phyloP scores from a whole-genome alignment of 1,139 yeast genomes.

The Geotrichum siamense region DNA sequence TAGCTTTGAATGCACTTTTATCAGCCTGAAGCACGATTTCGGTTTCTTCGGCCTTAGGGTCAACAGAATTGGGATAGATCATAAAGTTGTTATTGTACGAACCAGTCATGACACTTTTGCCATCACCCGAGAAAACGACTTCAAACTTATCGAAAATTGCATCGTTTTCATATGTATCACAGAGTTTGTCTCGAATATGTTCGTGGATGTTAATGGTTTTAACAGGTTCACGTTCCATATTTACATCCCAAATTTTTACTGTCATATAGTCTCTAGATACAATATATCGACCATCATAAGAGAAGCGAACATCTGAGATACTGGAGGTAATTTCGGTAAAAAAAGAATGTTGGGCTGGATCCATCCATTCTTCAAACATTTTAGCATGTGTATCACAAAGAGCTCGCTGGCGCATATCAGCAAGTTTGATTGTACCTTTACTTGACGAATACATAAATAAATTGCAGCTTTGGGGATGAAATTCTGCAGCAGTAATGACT shows the following conservation, averaged over 20 bases:
- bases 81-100: conserved; percentile 94
- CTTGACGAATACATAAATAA: conserved; percentile 94
- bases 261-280: conserved; percentile 96
- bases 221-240: conserved; percentile 92
- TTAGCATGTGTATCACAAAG: conserved; percentile 88
- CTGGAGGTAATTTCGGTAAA: conserved; percentile 96
- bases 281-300: conserved; percentile 87
- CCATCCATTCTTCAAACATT: conserved; percentile 84
- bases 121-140: conserved; percentile 91
- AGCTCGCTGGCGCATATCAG: conserved; percentile 95
- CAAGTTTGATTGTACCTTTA: conserved; percentile 90
- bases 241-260: conserved; percentile 93
- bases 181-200: conserved; percentile 82
- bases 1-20: conserved; percentile 87
- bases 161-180: conserved; percentile 97
- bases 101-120: conserved; percentile 90
- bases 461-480: conserved; percentile 90
- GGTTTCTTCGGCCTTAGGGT: conserved; percentile 49
- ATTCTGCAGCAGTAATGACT: conserved; percentile 96
- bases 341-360: conserved; percentile 88
- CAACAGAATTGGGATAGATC: conserved; percentile 80
- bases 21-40: conserved; percentile 94
- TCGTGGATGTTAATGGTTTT: conserved; percentile 95
- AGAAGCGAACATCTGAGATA: conserved; percentile 88
- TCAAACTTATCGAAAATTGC: conserved; percentile 98